Evolutionary conservation across 176 grass and related monocot species (phyloP).

Genomic region (Lolium multiflorum): DNA sequence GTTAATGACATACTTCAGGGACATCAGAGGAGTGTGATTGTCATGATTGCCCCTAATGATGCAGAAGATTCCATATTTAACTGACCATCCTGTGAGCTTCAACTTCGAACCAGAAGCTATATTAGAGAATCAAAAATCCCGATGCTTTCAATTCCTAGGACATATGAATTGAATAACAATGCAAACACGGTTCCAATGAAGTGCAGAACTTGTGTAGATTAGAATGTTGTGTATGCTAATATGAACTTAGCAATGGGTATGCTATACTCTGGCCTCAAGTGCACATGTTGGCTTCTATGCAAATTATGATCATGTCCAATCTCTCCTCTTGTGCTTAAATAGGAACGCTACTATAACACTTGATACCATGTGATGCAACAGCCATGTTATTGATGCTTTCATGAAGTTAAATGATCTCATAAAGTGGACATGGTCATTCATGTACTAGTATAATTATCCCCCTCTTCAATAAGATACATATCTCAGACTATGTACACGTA

Average conservation of each 20-base stretch:
- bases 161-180: background rate
- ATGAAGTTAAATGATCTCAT: background rate
- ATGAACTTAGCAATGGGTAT: background rate
- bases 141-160: background rate
- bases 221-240: background rate
- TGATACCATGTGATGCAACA: background rate
- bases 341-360: background rate
- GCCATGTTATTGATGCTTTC: background rate
- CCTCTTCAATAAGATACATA: too few relatives aligned
- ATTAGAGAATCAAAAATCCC: background rate
- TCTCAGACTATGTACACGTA: too few relatives aligned
- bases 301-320: background rate
- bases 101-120: background rate
- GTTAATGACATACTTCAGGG: background rate
- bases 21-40: too few relatives aligned
- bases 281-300: background rate
- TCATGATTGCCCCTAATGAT: background rate
- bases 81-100: background rate
- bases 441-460: background rate
- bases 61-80: too few relatives aligned
- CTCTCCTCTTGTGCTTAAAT: background rate
- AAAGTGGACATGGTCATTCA: background rate
- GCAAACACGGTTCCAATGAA: background rate
- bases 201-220: background rate
- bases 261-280: background rate